Evolutionary conservation across 495 filamentous ascomycete genomes (phyloP).

Genomic region (Neurospora sp.): DNA sequence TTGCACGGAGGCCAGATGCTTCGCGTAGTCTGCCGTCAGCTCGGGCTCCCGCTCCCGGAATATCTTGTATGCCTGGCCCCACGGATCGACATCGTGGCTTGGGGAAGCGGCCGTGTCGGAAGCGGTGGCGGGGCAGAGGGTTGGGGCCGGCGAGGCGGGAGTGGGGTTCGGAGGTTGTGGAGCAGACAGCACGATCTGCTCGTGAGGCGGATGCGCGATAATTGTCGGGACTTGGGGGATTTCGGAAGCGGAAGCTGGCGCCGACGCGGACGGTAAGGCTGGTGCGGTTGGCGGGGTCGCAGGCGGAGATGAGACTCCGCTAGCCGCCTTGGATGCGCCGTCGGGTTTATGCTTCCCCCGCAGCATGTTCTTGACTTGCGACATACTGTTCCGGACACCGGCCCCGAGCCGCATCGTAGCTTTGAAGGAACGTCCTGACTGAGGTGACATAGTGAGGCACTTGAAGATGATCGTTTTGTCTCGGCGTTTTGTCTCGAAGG

Average conservation of each 20-base stretch:
- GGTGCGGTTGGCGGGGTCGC: neutral
- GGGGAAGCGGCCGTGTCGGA: neutral
- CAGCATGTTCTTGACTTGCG: too few relatives aligned
- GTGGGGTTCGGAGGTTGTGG: neutral
- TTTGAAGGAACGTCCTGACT: too few relatives aligned
- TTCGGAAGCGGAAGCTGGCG: neutral
- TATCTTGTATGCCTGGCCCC: neutral
- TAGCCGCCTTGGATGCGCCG: neutral
- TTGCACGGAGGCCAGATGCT: neutral
- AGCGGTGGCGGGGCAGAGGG: neutral
- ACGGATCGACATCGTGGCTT: neutral
- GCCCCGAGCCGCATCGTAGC: too few relatives aligned
- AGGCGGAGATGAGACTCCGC: neutral
- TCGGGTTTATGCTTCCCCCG: too few relatives aligned
- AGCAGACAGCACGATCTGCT: neutral
- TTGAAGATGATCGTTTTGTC: too few relatives aligned
- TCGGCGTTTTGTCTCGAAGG: too few relatives aligned
- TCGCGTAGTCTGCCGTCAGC: neutral
- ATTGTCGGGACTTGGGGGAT: neutral
- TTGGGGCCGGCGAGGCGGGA: neutral
- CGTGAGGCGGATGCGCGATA: neutral
- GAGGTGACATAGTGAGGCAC: too few relatives aligned
- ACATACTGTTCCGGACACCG: too few relatives aligned
- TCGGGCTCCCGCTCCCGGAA: neutral
- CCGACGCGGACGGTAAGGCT: neutral